Evolutionary conservation across 305 asterid species (phyloP), one percentile per base, ranked within the genome.

Genomic region (Solanum hybrid): DNA sequence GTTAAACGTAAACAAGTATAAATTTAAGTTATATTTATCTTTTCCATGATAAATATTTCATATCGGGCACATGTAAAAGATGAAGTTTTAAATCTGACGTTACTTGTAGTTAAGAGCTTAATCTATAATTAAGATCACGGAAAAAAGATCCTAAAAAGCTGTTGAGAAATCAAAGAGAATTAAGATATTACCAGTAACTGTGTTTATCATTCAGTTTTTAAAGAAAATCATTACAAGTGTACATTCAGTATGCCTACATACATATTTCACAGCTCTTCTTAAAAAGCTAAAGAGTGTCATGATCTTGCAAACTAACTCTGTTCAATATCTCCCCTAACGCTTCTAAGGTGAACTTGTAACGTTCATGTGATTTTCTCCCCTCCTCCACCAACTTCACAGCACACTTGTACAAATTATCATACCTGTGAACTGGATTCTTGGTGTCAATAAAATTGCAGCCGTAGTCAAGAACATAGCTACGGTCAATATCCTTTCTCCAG

Each of bases 401-500:
- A 73, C 87, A 89, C 89, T 87, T 92, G 87, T 93, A 93, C 92
- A 95, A 90, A 89, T 72, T 89, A 71, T 94, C 94, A 38, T 91
- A 94, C 92, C 95, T 91, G 81, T 94, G 95, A 84, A 94, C 89
- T 24, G 93, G 93, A 91, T 91, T 93, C 75, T 91, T 91, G 85
- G 88, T 87, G 85, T 94, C 95, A 78, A 95, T 95, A 46, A 92
- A 92, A 20, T 92, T 87, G 79, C 80, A 79, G 35, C 94, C 89
- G 7, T 91, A 81, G 76, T 91, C 89, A 60, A 91, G 89, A 56
- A 78, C 80, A 82, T 92, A 94, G 79, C 88, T 88, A 14, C 92
- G 94, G 24, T 71, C 14, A 17, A 92, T 85, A 89, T 94, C 96
- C 91, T 92, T 94, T 86, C 96, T 92, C 97, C 97, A 95, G 34